Percentiles rank a stretch among this genome's conserved stretches.
Evolutionary conservation across 768 basidiomycete genomes (phyloP).

Genomic region (Pleurotus sapidus): DNA sequence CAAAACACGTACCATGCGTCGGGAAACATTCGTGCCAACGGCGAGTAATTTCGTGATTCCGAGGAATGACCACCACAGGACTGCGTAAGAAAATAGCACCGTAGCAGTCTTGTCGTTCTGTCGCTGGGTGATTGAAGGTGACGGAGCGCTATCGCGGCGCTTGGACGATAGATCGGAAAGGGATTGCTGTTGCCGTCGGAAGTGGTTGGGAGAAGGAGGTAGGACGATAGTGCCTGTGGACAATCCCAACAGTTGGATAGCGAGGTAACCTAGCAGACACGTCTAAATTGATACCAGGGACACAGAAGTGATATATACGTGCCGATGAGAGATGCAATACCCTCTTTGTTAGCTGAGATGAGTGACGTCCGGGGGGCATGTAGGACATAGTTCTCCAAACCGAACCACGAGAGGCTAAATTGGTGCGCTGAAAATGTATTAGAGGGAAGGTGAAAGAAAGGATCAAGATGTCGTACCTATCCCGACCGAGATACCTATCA

Average conservation of each 20-base stretch:
- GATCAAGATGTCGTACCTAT: constrained; percentile 36
- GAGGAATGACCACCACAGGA: constrained; percentile 75
- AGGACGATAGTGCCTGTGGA: constrained; percentile 79
- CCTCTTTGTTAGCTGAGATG: constrained; percentile 88
- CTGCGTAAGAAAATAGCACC: constrained; percentile 72
- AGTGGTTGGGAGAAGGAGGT: constrained; percentile 74
- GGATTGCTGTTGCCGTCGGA: constrained; percentile 50
- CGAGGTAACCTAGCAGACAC: constrained; percentile 67
- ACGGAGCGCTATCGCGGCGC: constrained; percentile 15
- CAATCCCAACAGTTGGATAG: constrained; percentile 85
- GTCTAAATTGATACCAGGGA: not conserved
- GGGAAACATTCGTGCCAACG: constrained; percentile 45
- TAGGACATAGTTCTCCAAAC: constrained; percentile 65
- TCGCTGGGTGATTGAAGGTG: constrained; percentile 31
- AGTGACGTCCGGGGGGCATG: constrained; percentile 58
- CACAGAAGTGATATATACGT: constrained; percentile 3
- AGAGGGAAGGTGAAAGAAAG: not conserved
- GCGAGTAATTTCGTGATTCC: constrained; percentile 31
- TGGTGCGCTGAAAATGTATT: constrained; percentile 63
- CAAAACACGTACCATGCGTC: constrained; percentile 36
- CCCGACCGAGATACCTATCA: constrained; percentile 62
- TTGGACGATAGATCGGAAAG: not conserved
- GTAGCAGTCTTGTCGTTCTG: constrained; percentile 73
- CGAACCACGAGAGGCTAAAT: constrained; percentile 48
- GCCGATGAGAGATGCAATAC: constrained; percentile 79